These are phyloP conservation scores for Fusarium avenaceum DNA, from an alignment of 2,329 filamentous ascomycete species.

Conservation along the genomic window DNA sequence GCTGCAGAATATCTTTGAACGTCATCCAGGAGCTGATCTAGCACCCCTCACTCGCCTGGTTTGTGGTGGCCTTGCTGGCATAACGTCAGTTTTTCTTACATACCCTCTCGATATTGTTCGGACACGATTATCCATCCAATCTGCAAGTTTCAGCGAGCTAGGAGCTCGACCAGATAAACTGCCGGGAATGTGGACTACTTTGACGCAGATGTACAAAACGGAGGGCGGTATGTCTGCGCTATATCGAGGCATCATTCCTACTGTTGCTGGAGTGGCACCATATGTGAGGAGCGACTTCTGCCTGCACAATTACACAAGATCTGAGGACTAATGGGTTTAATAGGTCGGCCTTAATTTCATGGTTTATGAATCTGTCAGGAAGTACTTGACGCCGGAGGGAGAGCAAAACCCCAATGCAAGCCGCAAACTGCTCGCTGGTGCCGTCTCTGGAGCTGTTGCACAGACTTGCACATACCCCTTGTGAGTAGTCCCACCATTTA, in stretches of 20 bases:
- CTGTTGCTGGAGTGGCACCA: constrained; percentile 93
- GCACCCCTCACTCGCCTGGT: constrained; percentile 80
- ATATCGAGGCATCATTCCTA: constrained; percentile 95
- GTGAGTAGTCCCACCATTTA: constrained; percentile 64
- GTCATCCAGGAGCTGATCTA: constrained; percentile 79
- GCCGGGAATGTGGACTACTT: constrained; percentile 92
- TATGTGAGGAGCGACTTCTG: constrained; percentile 71
- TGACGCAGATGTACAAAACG: constrained; percentile 86
- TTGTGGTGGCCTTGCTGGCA: constrained; percentile 92
- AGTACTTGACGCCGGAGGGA: constrained; percentile 87
- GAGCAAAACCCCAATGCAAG: constrained; percentile 83
- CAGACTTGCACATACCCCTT: constrained; percentile 99
- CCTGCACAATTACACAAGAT: not conserved
- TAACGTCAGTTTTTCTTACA: constrained; percentile 94
- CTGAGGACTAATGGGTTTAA: constrained; percentile 13
- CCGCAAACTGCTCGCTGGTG: constrained; percentile 89
- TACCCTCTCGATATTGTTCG: constrained; percentile 98
- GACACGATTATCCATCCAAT: constrained; percentile 95
- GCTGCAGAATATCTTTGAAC: constrained; percentile 78
- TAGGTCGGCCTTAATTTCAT: constrained; percentile 98
- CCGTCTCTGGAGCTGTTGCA: constrained; percentile 94
- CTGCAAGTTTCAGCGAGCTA: constrained; percentile 90
- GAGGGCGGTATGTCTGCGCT: constrained; percentile 88
- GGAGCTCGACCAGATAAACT: constrained; percentile 74
- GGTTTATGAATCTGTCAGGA: constrained; percentile 92